phyloP scores from a whole-genome alignment of 73 alveolate genomes.

The Diophrys sp. region DNA sequence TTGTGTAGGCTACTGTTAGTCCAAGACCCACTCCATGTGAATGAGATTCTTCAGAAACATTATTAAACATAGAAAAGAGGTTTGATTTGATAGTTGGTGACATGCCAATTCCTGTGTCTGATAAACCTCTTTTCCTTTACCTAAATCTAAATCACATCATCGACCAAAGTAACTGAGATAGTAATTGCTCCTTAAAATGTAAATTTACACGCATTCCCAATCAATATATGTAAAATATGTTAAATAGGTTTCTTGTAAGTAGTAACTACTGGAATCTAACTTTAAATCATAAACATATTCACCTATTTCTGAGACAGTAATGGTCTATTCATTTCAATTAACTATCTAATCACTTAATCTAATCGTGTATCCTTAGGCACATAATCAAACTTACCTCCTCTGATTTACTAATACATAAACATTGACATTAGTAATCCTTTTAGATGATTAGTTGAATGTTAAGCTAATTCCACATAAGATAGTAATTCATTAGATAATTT shows the following conservation, averaged over 20 bases:
- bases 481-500: background rate
- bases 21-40: background rate
- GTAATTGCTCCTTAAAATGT: background rate
- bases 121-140: background rate
- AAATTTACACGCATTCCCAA: background rate
- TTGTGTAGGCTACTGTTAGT: background rate
- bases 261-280: no score
- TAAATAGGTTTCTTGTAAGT: no score
- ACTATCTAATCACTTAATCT: no score
- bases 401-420: no score
- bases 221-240: no score
- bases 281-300: no score
- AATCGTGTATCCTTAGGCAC: no score
- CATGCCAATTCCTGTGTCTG: background rate
- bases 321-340: no score
- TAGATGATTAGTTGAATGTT: no score
- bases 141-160: background rate
- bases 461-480: no score
- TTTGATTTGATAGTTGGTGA: background rate
- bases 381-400: no score
- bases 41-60: background rate
- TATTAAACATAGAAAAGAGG: background rate
- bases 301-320: background rate
- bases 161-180: background rate
- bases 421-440: no score